Evolutionary conservation across 23 red algal species (phyloP).

Genomic region (Pyropia yezoensis): DNA sequence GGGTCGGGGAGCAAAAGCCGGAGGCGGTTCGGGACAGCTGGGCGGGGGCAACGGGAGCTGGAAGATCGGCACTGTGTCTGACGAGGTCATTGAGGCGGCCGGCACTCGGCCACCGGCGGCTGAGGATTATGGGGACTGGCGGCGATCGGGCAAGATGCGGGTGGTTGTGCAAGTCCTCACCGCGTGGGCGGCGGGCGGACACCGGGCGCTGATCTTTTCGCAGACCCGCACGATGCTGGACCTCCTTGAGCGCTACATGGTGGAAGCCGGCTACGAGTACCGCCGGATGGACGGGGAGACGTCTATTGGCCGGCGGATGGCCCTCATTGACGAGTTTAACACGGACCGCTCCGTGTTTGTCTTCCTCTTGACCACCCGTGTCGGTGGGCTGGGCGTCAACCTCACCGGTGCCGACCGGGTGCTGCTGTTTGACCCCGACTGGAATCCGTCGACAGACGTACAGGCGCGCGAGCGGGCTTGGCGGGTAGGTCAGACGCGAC

Average conservation of each 20-base stretch:
- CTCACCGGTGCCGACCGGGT: conserved; percentile 92
- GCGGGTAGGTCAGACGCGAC: conserved; percentile 84
- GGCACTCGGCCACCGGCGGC: neutral
- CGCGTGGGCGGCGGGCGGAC: conserved; percentile 28
- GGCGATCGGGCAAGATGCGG: conserved; percentile 46
- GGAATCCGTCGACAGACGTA: conserved; percentile 88
- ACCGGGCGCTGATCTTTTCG: conserved; percentile 87
- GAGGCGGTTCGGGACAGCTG: too few species aligned
- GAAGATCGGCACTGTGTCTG: too few species aligned
- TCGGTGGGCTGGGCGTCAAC: conserved; percentile 91
- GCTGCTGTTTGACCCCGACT: conserved; percentile 89
- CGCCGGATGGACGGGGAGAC: conserved; percentile 96
- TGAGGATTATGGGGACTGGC: conserved; percentile 68
- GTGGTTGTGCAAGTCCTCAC: conserved; percentile 63
- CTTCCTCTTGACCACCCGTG: conserved; percentile 87
- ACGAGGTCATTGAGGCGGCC: too few species aligned
- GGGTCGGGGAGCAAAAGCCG: too few species aligned
- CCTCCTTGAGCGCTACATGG: conserved; percentile 58
- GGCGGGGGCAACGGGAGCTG: too few species aligned
- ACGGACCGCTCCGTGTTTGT: conserved; percentile 44
- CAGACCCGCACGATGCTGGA: conserved; percentile 84
- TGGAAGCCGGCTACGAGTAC: conserved; percentile 50
- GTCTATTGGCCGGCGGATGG: conserved; percentile 51
- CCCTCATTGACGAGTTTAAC: conserved; percentile 93
- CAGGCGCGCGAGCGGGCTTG: conserved; percentile 95